Evolutionary conservation across 1,284 basidiomycete genomes (phyloP), one percentile per base, ranked within the genome.

Genomic region (Inonotus hispidus): DNA sequence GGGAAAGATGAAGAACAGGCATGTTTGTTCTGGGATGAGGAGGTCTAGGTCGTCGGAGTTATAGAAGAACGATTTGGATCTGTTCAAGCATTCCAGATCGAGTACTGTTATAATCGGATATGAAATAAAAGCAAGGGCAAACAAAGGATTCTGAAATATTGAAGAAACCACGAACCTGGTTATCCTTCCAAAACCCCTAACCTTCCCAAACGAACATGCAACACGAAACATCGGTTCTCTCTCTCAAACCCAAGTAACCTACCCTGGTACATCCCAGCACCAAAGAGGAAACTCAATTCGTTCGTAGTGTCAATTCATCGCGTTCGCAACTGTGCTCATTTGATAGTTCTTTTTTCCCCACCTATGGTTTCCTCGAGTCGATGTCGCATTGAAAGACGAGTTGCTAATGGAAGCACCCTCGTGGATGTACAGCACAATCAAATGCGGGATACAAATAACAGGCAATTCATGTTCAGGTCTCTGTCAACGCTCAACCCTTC

Each of bases 61-160:
- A 37, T 21, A 58, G 35, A 21, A 45, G 57, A n/a, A 58, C 37
- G 14, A 58, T 38, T 38, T 58, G 57, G 19, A 58, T 58, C 57
- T 58, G 47, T 37, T 19, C 7, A 43, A 43, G 16, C 16, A 7
- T 43, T n/a, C n/a, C n/a, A n/a, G n/a, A n/a, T n/a, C n/a, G n/a
- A n/a, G n/a, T n/a, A n/a, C n/a, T n/a, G n/a, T n/a, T n/a, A n/a
- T n/a, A 43, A 43, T 14, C 13, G n/a, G n/a, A 52, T 29, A 10
- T 2, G 29, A 1, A 14, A 16, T 49, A 8, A 32, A 32, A 3
- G 8, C 3, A 32, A 8, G 32, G 4, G 8, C 4, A 32, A n/a
- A n/a, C n/a, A n/a, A n/a, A n/a, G n/a, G n/a, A n/a, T n/a, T n/a
- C n/a, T n/a, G n/a, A 32, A 32, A 8, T 8, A 32, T 3, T 4